Evolutionary conservation across 495 filamentous ascomycete species (phyloP), one percentile per base, ranked within the genome.

Genomic region (Bryoglossum gracile): DNA sequence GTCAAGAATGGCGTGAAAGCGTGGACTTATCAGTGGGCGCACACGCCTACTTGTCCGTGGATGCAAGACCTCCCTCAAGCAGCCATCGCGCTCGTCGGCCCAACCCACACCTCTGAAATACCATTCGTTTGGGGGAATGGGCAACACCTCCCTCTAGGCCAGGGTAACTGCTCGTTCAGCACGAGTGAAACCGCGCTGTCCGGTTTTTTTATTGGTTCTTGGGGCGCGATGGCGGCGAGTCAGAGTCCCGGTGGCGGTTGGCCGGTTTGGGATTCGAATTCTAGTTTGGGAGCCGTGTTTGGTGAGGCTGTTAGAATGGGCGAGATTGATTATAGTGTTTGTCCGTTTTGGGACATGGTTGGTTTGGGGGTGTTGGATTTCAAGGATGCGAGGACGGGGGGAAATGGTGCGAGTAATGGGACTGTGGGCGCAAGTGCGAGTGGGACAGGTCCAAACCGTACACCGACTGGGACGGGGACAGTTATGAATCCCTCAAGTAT

Each of bases 111-210:
- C 18, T 61, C 62, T 23, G 68, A 71, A 45, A 58, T 71, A 34
- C 68, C 66, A 13, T 68, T 61, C 48, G 64, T 71, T n/a, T 67
- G 70, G 35, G 66, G 65, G 23, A 63, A 67, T 37, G 52, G 63
- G 21, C 36, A 52, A 17, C 39, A 43, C 26, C 52, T 56, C 33
- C 62, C 62, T 18, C 49, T 53, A 17, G 61, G 56, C 3, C 45
- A 53, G 21, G 56, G 58, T 4, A 63, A 53, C 21, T 71, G 66
- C 51, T 66, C 55, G 9, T 60, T 59, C 52, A 57, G 65, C 4
- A 19, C 36, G 1, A 44, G 43, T 2, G 68, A 72, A 49, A 51
- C 53, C 13, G 28, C 33, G 6, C 52, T 70, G 42, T 60, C 65
- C 32, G 48, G 46, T 9, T 39, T 60, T 22, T 60, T 72, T 57